Percentiles rank a stretch among this genome's conserved stretches.
Conservation (phyloP, 805 yeast species). For the Metschnikowia lochheadii region DNA sequence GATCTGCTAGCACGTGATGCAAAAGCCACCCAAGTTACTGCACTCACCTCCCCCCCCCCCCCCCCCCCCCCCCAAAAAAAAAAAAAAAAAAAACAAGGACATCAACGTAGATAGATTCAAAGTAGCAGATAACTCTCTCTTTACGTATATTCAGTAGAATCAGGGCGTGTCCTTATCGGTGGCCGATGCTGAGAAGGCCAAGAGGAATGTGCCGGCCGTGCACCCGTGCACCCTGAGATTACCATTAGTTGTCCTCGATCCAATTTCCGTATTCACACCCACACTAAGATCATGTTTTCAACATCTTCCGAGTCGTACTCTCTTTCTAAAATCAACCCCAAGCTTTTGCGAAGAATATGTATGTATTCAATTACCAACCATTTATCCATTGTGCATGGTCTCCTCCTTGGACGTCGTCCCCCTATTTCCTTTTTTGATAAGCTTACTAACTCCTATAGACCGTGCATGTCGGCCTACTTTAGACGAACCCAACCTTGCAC, state of each 20-base stretch:
- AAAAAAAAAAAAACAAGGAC: too few relatives aligned
- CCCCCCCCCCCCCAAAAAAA: too few relatives aligned
- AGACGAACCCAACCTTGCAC: constrained; percentile 80
- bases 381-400: neutral
- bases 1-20: neutral
- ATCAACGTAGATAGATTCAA: neutral
- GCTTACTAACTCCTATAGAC: constrained; percentile 34
- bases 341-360: constrained; percentile 42
- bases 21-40: neutral
- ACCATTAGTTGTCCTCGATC: constrained; percentile 3
- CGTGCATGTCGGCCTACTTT: constrained; percentile 86
- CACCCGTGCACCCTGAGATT: constrained; percentile 9
- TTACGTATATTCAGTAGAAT: neutral
- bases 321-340: constrained; percentile 43
- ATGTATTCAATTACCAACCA: constrained; percentile 20
- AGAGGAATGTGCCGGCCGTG: neutral
- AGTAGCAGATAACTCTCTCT: neutral
- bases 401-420: neutral
- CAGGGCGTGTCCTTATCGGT: neutral
- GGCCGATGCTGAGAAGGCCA: neutral
- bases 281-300: constrained; percentile 8
- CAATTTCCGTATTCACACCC: neutral
- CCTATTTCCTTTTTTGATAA: neutral
- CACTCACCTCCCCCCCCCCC: too few relatives aligned
- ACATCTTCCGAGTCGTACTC: constrained; percentile 25